Percentiles rank a stretch among this genome's conserved stretches.
phyloP scores from a whole-genome alignment of 2,329 filamentous ascomycete species.

The Ascochyta koolunga region DNA sequence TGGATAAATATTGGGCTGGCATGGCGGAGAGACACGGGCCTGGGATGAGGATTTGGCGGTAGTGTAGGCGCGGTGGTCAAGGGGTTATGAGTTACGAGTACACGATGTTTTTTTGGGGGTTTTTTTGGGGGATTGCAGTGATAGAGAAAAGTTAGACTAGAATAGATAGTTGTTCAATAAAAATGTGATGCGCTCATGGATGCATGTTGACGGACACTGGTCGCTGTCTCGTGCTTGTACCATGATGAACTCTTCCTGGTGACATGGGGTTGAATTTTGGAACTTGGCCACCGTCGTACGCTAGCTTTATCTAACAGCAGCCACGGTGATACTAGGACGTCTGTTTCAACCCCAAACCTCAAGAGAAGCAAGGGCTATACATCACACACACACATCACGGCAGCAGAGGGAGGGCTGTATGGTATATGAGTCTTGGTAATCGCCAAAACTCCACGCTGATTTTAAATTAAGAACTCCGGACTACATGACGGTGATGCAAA shows the following conservation, averaged over 20 bases:
- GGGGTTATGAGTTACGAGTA: background rate
- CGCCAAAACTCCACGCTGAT: slow-evolving; percentile 11
- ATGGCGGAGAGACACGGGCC: background rate
- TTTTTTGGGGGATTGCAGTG: background rate
- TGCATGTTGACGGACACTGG: background rate
- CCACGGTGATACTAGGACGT: background rate
- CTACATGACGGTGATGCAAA: slow-evolving; percentile 10
- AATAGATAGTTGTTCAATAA: background rate
- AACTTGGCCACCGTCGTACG: slow-evolving; percentile 3
- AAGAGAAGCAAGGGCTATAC: background rate
- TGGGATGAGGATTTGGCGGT: background rate
- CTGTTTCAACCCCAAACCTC: slow-evolving; percentile 1
- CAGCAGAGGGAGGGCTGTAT: background rate
- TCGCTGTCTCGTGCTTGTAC: background rate
- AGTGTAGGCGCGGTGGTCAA: background rate
- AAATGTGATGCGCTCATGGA: background rate
- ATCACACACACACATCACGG: background rate
- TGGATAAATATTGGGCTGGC: background rate
- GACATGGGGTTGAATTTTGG: background rate
- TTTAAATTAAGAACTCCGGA: slow-evolving; percentile 11
- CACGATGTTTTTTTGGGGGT: background rate
- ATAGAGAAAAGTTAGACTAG: background rate
- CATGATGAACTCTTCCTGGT: background rate
- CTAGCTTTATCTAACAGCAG: background rate
- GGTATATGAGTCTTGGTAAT: background rate